Evolutionary conservation across 805 yeast species (phyloP).

Genomic region (Wickerhamomyces chaumierensis): DNA sequence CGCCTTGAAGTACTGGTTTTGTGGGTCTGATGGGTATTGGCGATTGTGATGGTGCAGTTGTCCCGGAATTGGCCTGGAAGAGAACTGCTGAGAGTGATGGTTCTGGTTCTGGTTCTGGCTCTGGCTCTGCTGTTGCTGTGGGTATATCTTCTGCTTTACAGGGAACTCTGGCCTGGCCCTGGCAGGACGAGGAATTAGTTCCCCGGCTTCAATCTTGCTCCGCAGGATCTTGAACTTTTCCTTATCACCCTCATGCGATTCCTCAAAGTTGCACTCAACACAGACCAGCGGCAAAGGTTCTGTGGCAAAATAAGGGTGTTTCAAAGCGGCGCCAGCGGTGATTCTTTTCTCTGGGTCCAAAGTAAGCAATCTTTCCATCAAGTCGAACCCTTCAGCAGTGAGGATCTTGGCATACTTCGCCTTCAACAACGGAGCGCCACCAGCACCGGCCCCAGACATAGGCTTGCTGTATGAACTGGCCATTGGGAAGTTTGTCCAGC

Average conservation of each 20-base stretch:
- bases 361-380: conserved; percentile 50
- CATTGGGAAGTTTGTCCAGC: conserved; percentile 18
- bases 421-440: conserved; percentile 30
- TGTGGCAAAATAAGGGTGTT: conserved; percentile 54
- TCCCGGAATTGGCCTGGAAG: background rate
- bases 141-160: too few relatives aligned
- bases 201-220: too few relatives aligned
- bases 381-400: conserved; percentile 31
- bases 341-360: conserved; percentile 64
- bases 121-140: too few relatives aligned
- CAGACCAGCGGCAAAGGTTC: conserved; percentile 64
- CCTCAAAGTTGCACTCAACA: conserved; percentile 41
- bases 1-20: too few relatives aligned
- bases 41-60: too few relatives aligned
- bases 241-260: conserved; percentile 82
- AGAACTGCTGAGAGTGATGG: background rate
- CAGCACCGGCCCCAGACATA: too few relatives aligned
- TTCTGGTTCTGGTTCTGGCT: background rate
- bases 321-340: conserved; percentile 71
- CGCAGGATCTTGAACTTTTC: conserved; percentile 43
- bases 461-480: conserved; percentile 6
- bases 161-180: too few relatives aligned
- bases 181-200: too few relatives aligned
- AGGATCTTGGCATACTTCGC: conserved; percentile 33
- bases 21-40: too few relatives aligned